Percentiles rank a stretch among this genome's conserved stretches.
Conservation (phyloP, 2,329 filamentous ascomycete species). For the Diaporthe vaccinii region DNA sequence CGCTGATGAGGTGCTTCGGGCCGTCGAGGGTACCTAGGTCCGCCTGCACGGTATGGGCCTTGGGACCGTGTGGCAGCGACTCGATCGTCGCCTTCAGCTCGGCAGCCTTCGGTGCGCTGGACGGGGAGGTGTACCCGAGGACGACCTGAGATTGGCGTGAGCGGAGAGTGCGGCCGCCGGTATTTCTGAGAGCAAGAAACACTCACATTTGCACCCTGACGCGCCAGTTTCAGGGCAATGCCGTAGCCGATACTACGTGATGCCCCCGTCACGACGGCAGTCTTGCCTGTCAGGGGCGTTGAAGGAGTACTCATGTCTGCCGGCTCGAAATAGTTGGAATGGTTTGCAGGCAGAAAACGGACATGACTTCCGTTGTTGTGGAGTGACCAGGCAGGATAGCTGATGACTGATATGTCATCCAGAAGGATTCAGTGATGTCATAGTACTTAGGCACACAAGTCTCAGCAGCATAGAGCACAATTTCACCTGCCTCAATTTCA, state of each 20-base stretch:
- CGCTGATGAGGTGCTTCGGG: conserved; percentile 42
- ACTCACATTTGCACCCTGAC: conserved; percentile 47
- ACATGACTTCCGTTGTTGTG: background rate
- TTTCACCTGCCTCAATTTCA: background rate
- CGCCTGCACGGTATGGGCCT: conserved; percentile 41
- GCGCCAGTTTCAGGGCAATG: conserved; percentile 51
- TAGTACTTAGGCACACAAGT: background rate
- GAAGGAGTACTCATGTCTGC: background rate
- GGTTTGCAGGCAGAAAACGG: background rate
- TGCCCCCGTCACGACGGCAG: conserved; percentile 58
- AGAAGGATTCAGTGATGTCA: conserved; percentile 16
- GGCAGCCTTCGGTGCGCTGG: conserved; percentile 71
- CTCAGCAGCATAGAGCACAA: background rate
- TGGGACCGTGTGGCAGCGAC: conserved; percentile 56
- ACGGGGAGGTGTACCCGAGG: conserved; percentile 73
- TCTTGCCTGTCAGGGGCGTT: conserved; percentile 48
- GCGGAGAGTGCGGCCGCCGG: background rate
- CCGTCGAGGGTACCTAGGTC: conserved; percentile 46
- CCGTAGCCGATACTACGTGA: conserved; percentile 54
- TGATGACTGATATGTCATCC: background rate
- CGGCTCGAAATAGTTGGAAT: background rate
- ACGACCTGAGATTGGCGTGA: conserved; percentile 51
- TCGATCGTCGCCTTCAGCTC: conserved; percentile 72
- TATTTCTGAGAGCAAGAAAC: background rate
- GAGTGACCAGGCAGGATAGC: background rate